phyloP scores from a whole-genome alignment of 2,329 filamentous ascomycete genomes.

The Verticillium longisporum region DNA sequence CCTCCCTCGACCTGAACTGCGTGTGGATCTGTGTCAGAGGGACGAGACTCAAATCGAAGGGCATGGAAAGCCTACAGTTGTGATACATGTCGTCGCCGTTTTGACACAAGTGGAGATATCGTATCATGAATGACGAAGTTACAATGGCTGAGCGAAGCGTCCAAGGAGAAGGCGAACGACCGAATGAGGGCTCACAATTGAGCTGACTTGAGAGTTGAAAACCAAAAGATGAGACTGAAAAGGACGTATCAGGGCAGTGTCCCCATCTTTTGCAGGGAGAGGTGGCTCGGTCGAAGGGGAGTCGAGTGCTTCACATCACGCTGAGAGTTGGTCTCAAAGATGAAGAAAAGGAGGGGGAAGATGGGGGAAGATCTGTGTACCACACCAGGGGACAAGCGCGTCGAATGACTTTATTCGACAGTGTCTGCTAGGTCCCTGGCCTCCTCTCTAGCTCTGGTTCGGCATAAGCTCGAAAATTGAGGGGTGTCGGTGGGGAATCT shows the following conservation, averaged over 20 bases:
- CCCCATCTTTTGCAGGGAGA: background rate
- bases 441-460: background rate
- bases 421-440: background rate
- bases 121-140: background rate
- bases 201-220: background rate
- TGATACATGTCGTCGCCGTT: background rate
- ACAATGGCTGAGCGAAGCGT: background rate
- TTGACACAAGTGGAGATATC: background rate
- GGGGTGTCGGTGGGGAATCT: slow-evolving; percentile 2
- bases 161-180: background rate
- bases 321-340: background rate
- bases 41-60: background rate
- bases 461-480: slow-evolving; percentile 1
- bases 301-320: background rate
- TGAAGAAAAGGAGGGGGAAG: background rate
- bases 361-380: background rate
- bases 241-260: background rate
- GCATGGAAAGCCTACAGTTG: background rate
- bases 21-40: too few relatives aligned
- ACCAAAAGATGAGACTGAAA: background rate
- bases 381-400: background rate
- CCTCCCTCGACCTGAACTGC: background rate
- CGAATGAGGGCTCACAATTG: background rate
- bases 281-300: background rate
- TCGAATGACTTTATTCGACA: background rate